phyloP scores from a whole-genome alignment of 805 yeast genomes.

The Saturnispora serradocipensis region DNA sequence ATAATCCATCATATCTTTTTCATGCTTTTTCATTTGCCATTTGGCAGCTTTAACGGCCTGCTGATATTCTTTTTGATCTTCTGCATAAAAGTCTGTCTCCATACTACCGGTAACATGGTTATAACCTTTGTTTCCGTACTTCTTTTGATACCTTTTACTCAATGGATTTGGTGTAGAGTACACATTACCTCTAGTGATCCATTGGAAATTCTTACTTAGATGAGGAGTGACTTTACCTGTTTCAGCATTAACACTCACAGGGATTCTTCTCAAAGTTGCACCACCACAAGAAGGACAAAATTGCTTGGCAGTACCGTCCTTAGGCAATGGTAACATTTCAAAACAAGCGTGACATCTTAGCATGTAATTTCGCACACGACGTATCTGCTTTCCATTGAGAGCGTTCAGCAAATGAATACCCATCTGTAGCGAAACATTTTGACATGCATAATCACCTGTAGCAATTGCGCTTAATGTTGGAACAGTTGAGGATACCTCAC shows the following conservation, averaged over 20 bases:
- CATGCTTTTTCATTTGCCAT: slow-evolving; percentile 81
- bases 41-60: slow-evolving; percentile 80
- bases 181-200: slow-evolving; percentile 83
- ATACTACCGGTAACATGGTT: slow-evolving; percentile 53
- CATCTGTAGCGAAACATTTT: slow-evolving; percentile 86
- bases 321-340: slow-evolving; percentile 67
- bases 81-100: slow-evolving; percentile 61
- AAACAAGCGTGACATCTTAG: slow-evolving; percentile 97
- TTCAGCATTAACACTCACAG: slow-evolving; percentile 70
- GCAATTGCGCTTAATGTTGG: slow-evolving; percentile 74
- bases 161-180: slow-evolving; percentile 83
- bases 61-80: slow-evolving; percentile 90
- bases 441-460: slow-evolving; percentile 96
- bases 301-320: slow-evolving; percentile 66
- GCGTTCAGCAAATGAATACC: slow-evolving; percentile 82
- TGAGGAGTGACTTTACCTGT: slow-evolving; percentile 85
- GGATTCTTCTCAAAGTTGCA: slow-evolving; percentile 78
- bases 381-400: slow-evolving; percentile 75
- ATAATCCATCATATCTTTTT: slow-evolving; percentile 78
- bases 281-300: slow-evolving; percentile 97
- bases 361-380: slow-evolving; percentile 84
- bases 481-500: slow-evolving; percentile 19
- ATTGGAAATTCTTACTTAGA: slow-evolving; percentile 82
- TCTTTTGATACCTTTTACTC: slow-evolving; percentile 62
- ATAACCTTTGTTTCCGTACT: slow-evolving; percentile 69